Conservation (phyloP, 352 stramenopile genomes). For the Pythium brassicae region DNA sequence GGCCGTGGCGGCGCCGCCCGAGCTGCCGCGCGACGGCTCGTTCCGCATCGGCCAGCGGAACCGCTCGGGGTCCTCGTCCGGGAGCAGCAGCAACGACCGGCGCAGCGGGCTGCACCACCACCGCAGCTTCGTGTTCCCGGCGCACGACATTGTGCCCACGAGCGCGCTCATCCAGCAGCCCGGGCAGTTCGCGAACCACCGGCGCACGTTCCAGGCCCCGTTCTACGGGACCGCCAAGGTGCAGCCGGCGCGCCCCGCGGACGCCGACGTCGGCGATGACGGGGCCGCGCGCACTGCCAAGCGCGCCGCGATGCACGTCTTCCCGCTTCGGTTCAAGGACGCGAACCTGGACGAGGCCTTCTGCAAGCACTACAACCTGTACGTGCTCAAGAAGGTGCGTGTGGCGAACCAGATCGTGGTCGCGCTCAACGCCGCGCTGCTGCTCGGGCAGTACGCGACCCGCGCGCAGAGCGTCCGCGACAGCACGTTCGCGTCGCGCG, state of each 20-base stretch:
- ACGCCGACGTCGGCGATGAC: neutral
- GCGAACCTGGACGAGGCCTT: constrained; percentile 60
- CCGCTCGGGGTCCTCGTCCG: constrained; percentile 16
- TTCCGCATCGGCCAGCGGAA: constrained; percentile 11
- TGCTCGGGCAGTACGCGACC: constrained; percentile 45
- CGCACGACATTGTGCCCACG: constrained; percentile 34
- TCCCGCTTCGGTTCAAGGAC: constrained; percentile 60
- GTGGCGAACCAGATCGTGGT: constrained; percentile 44
- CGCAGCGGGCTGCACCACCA: constrained; percentile 28
- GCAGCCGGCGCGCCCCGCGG: constrained; percentile 13
- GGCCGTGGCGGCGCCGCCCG: neutral
- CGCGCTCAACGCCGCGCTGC: constrained; percentile 36
- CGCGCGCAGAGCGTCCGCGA: constrained; percentile 19
- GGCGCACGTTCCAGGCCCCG: constrained; percentile 18
- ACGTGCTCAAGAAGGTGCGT: constrained; percentile 65
- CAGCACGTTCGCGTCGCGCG: constrained; percentile 37
- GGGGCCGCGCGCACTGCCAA: constrained; percentile 10
- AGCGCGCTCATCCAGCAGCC: constrained; percentile 36
- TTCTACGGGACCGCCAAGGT: constrained; percentile 31
- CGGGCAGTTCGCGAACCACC: constrained; percentile 17
- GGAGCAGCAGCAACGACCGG: constrained; percentile 23
- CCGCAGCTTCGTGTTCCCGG: constrained; percentile 36
- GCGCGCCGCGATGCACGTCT: constrained; percentile 43
- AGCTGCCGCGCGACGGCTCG: constrained; percentile 1
- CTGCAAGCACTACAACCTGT: constrained; percentile 69